phyloP scores from a whole-genome alignment of 2,329 filamentous ascomycete species.

The Ophiognomonia clavigignenti-juglandacearum region DNA sequence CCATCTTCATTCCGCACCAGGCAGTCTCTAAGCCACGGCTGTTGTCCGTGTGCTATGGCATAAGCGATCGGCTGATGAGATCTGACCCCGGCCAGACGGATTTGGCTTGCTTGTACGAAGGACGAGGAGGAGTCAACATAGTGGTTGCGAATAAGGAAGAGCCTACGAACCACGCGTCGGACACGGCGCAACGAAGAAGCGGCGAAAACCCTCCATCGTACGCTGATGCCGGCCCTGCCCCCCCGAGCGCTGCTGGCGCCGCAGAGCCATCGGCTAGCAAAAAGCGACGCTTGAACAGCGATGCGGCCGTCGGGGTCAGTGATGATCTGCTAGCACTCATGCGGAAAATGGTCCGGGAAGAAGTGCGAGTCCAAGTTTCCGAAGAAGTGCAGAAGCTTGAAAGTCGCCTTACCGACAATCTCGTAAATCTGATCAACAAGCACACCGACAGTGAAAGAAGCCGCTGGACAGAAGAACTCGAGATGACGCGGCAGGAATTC shows the following conservation, averaged over 20 bases:
- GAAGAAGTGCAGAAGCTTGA: slow-evolving; percentile 2
- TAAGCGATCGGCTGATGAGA: not conserved
- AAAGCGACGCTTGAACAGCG: not conserved
- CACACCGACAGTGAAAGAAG: not conserved
- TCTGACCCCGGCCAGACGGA: slow-evolving; percentile 1
- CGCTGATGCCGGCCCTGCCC: not conserved
- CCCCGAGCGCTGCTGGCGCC: not conserved
- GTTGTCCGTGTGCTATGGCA: not conserved
- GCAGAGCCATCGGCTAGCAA: not conserved
- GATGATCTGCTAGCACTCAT: not conserved
- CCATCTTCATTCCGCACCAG: slow-evolving; percentile 1
- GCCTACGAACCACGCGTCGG: no score
- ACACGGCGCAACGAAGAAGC: not conserved
- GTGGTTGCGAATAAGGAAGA: no score
- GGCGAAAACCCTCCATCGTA: slow-evolving; percentile 3
- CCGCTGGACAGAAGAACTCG: slow-evolving; percentile 1
- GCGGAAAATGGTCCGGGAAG: not conserved
- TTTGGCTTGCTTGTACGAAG: slow-evolving; percentile 6
- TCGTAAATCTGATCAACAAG: not conserved
- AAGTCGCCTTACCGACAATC: not conserved
- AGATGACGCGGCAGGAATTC: not conserved
- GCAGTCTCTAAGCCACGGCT: not conserved
- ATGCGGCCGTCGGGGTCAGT: not conserved
- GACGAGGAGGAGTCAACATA: slow-evolving; percentile 1
- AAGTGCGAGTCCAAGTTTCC: not conserved